A percentile compares a stretch with the other conserved stretches of the same genome.
Conservation (phyloP, 2,329 filamentous ascomycete genomes). For the Apiospora marii region DNA sequence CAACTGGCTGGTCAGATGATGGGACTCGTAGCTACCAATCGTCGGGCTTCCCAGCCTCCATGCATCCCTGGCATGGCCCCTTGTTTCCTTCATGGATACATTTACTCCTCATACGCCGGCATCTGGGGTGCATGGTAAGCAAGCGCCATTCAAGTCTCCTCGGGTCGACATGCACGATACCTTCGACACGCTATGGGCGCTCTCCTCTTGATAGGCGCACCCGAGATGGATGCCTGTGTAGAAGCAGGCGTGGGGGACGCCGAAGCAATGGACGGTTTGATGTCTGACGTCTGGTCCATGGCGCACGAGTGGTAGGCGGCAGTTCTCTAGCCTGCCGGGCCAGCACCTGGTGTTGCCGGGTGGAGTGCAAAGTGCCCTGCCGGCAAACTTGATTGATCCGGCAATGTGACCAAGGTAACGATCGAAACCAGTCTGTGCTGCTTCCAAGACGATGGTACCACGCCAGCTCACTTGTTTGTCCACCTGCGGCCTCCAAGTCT, state of each 20-base stretch:
- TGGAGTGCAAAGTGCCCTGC: constrained; percentile 6
- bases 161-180: constrained; percentile 41
- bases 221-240: background rate
- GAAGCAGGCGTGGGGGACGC: constrained; percentile 3
- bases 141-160: constrained; percentile 23
- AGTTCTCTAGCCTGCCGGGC: background rate
- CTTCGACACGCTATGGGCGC: constrained; percentile 62
- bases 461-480: constrained; percentile 6
- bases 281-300: constrained; percentile 4
- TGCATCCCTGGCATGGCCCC: constrained; percentile 60
- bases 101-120: constrained; percentile 64
- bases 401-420: background rate
- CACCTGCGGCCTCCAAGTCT: constrained; percentile 8
- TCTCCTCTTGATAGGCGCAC: constrained; percentile 52
- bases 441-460: background rate
- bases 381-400: background rate
- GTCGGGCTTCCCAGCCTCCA: constrained; percentile 56
- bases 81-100: constrained; percentile 57
- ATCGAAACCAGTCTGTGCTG: background rate
- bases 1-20: background rate
- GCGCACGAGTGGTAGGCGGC: background rate
- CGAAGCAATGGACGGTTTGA: background rate
- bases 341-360: constrained; percentile 8
- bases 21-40: constrained; percentile 54
- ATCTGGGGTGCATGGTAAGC: constrained; percentile 46